Evolutionary conservation across 2,329 filamentous ascomycete species (phyloP), one percentile per base, ranked within the genome.

Genomic region (Helminthosporium solani): DNA sequence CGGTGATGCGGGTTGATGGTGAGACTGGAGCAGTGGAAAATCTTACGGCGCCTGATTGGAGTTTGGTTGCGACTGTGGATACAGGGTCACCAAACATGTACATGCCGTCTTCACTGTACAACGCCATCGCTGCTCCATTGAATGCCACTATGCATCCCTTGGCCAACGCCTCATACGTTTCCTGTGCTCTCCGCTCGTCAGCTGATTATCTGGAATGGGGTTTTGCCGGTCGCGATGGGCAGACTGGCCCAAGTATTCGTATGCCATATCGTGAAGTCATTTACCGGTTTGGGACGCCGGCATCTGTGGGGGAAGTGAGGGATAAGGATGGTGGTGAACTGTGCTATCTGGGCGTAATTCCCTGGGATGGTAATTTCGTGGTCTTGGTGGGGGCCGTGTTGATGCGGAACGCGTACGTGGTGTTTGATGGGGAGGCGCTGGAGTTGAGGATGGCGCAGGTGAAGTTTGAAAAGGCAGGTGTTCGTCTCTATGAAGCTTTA

Each of bases 291-390:
- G 46, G 54, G 2, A 45, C 49, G 11, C 52, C 50, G n/a, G 48
- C 43, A 8, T 49, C 46, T 20, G 15, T 53, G 8, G 50, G 50
- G 8, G 40, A 50, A 8, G 34, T 49, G 4, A 30, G 34, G 3
- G 41, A 47, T 18, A 39, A 40, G 18, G 15, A 52, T 37, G 52
- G 50, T 0, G 39, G 44, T 23, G 43, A 44, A 23, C 30, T 55
- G 40, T 57, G 52, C 27, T 55, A 57, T 30, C 46, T 55, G 14
- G 47, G 50, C 1, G 21, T 55, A 7, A 81, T 80, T 7, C 46
- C 45, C 9, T 47, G 30, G 15, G 35, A 42, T 18, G 49, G 51
- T 3, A 25, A 25, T 25, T 33, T 23, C 1, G 40, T 54, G 5
- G 33, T 45, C 14, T 39, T 57, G 27, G 36, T 54, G 3, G 54